Conservation (phyloP, 768 basidiomycete genomes). For the Russula virescens region DNA sequence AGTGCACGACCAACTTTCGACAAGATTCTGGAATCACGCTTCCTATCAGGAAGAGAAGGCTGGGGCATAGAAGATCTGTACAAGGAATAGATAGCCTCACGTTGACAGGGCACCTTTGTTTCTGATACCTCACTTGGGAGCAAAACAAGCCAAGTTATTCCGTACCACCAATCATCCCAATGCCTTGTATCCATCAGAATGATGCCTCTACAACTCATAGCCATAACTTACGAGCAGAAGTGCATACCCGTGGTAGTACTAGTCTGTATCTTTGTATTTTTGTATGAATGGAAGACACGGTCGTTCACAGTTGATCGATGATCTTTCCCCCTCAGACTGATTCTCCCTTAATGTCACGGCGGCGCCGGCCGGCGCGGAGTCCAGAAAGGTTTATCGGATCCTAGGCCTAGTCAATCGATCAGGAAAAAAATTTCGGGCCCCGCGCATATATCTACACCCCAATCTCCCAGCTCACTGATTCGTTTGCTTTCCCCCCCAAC, state of each 20-base stretch:
- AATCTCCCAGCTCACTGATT: slow-evolving; percentile 25
- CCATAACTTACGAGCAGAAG: slow-evolving; percentile 4
- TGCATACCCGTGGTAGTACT: slow-evolving; percentile 1
- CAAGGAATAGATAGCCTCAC: slow-evolving; percentile 6
- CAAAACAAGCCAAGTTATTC: slow-evolving; percentile 5
- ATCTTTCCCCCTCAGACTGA: no score
- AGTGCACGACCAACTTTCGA: slow-evolving; percentile 81
- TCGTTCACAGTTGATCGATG: no score
- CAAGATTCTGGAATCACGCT: slow-evolving; percentile 69
- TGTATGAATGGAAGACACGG: background rate
- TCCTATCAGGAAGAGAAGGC: slow-evolving; percentile 71
- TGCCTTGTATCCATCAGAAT: slow-evolving; percentile 5
- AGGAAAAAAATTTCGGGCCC: slow-evolving; percentile 26
- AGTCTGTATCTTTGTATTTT: slow-evolving; percentile 7
- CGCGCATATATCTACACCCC: slow-evolving; percentile 30
- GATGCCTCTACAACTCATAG: slow-evolving; percentile 5
- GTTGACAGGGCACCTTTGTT: slow-evolving; percentile 1
- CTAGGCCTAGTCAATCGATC: slow-evolving; percentile 19
- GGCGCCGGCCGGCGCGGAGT: slow-evolving; percentile 17
- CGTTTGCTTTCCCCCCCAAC: slow-evolving; percentile 35
- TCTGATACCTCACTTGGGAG: slow-evolving; percentile 14
- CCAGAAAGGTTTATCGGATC: slow-evolving; percentile 23
- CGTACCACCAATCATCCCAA: slow-evolving; percentile 10
- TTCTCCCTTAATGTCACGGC: background rate
- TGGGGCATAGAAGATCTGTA: slow-evolving; percentile 46